These are phyloP conservation scores for Carex myosuroides DNA, from an alignment of 176 grass and related monocot species.

Conservation along the genomic window DNA sequence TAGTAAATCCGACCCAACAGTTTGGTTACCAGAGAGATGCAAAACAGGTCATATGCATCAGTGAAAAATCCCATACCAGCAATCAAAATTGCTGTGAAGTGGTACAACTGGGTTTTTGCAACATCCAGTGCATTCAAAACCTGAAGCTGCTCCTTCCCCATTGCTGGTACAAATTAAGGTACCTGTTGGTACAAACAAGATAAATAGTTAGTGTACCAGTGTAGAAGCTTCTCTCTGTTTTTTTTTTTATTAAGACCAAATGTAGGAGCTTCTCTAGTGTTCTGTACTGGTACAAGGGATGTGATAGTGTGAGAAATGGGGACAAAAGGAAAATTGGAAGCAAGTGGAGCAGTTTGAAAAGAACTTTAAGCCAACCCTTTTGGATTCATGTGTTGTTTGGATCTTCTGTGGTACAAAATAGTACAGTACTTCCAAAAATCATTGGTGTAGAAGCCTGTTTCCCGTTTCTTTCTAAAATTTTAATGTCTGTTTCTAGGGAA, in stretches of 20 bases:
- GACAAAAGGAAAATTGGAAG: neutral
- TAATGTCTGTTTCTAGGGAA: neutral
- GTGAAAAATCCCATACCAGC: slow-evolving; percentile 75
- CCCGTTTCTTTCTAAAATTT: neutral
- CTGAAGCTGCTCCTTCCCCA: slow-evolving; percentile 19
- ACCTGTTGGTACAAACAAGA: slow-evolving; percentile 12
- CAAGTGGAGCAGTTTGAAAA: neutral
- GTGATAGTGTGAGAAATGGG: neutral
- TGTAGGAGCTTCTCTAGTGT: neutral
- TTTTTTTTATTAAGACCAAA: neutral
- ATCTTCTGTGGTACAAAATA: neutral
- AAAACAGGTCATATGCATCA: slow-evolving; percentile 74
- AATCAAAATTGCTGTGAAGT: slow-evolving; percentile 60
- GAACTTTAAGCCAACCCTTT: neutral
- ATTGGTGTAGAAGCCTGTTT: neutral
- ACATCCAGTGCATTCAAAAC: slow-evolving; percentile 26
- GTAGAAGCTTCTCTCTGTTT: neutral
- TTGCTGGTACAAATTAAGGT: neutral
- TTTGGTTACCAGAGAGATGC: slow-evolving; percentile 35
- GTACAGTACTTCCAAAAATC: neutral
- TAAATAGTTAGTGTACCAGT: neutral
- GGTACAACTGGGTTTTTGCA: slow-evolving; percentile 55
- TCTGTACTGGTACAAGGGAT: neutral
- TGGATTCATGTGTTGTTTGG: slow-evolving; percentile 6
- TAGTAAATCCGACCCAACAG: slow-evolving; percentile 23